These are phyloP conservation scores for Juncus effusus DNA, from an alignment of 176 grass and related monocot species.

Conservation along the genomic window DNA sequence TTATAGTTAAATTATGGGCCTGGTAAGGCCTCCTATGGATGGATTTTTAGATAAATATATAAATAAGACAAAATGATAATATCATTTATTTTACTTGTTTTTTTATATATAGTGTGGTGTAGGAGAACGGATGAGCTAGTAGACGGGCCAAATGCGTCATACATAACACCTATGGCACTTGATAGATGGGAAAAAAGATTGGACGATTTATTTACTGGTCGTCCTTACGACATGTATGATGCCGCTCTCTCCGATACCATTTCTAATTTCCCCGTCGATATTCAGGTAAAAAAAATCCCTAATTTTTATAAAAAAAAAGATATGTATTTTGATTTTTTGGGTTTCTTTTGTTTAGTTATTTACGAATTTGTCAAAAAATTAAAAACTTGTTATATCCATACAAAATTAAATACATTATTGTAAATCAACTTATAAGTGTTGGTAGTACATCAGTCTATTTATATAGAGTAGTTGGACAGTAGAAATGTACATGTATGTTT, in stretches of 20 bases:
- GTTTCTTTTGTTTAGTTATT: too few relatives aligned
- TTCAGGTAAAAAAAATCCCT: slow-evolving; percentile 54
- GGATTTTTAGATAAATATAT: neutral
- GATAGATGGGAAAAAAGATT: slow-evolving; percentile 81
- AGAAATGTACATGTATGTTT: neutral
- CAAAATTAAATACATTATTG: too few relatives aligned
- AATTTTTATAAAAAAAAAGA: neutral
- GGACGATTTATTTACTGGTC: slow-evolving; percentile 71
- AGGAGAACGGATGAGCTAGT: slow-evolving; percentile 98
- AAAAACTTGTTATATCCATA: too few relatives aligned
- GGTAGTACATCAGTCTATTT: too few relatives aligned
- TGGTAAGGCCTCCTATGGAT: too few relatives aligned
- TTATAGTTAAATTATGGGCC: neutral
- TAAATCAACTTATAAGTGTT: too few relatives aligned
- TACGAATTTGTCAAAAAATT: too few relatives aligned
- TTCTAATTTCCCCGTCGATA: slow-evolving; percentile 71
- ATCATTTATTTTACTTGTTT: too few relatives aligned
- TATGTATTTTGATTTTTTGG: neutral
- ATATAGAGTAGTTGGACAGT: neutral
- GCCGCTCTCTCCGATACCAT: slow-evolving; percentile 72
- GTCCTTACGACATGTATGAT: slow-evolving; percentile 83
- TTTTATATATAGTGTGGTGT: slow-evolving; percentile 69
- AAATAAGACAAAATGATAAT: too few relatives aligned
- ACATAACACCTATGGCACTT: slow-evolving; percentile 78
- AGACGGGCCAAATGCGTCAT: slow-evolving; percentile 84